Evolutionary conservation across 2,329 filamentous ascomycete species (phyloP).

Genomic region (Drechslerella coelobrocha): DNA sequence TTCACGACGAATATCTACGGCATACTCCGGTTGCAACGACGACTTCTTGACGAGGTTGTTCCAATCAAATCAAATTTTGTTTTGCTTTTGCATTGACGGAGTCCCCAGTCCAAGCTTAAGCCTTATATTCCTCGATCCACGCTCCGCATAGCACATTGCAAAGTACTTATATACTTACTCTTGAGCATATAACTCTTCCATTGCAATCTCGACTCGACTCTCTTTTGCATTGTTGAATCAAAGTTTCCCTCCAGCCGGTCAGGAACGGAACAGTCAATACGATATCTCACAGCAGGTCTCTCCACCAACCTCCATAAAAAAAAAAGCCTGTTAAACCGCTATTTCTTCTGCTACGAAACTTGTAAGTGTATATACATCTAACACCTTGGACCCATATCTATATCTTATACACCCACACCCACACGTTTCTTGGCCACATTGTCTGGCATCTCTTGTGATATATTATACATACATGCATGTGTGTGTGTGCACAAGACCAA

Average conservation of each 20-base stretch:
- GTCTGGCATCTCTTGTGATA: too few species aligned
- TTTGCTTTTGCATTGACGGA: conserved; percentile 1
- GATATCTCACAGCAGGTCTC: background rate
- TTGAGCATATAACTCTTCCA: background rate
- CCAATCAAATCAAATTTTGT: too few species aligned
- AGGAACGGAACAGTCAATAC: background rate
- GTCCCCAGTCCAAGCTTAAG: background rate
- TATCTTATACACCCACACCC: too few species aligned
- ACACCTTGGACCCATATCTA: background rate
- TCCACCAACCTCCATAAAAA: background rate
- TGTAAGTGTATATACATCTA: background rate
- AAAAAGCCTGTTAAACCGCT: background rate
- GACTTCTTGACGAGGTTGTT: conserved; percentile 50
- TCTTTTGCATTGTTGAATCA: conserved; percentile 1
- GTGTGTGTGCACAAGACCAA: too few species aligned
- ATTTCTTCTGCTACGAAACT: background rate
- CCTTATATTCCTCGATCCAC: background rate
- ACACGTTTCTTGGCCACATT: too few species aligned
- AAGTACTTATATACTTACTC: background rate
- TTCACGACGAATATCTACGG: conserved; percentile 26
- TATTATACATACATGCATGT: too few species aligned
- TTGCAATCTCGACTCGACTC: background rate
- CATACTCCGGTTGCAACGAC: background rate
- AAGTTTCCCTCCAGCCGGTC: background rate
- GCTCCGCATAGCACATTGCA: too few species aligned